Evolutionary conservation across 176 grass and related monocot genomes (phyloP).

Genomic region (Ensete glaucum): DNA sequence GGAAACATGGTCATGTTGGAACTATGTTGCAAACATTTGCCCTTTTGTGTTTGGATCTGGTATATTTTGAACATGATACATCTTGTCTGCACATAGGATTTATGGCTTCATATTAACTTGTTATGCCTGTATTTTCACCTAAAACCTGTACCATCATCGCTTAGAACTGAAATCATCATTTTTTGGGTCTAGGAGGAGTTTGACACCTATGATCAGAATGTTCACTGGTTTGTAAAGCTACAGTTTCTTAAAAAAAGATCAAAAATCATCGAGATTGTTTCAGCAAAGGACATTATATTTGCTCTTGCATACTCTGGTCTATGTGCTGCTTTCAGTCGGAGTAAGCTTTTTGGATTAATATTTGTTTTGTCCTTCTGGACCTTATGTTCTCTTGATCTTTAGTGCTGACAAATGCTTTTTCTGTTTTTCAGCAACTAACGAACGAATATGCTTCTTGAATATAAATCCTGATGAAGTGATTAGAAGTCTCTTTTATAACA

Average conservation of each 20-base stretch:
- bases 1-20: too few species aligned
- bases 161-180: not conserved
- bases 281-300: slow-evolving; percentile 97
- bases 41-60: too few species aligned
- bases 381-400: not conserved
- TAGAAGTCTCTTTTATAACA: slow-evolving; percentile 97
- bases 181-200: slow-evolving; percentile 1
- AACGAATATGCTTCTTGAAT: slow-evolving; percentile 85
- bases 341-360: slow-evolving; percentile 24
- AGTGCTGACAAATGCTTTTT: not conserved
- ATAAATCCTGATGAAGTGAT: slow-evolving; percentile 97
- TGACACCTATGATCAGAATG: slow-evolving; percentile 75
- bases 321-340: slow-evolving; percentile 88
- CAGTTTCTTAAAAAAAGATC: slow-evolving; percentile 91
- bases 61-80: too few species aligned
- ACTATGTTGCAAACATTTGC: too few species aligned
- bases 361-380: not conserved
- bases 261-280: slow-evolving; percentile 94
- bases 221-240: slow-evolving; percentile 80
- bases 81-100: too few species aligned
- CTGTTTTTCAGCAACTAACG: slow-evolving; percentile 65
- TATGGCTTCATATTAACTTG: not conserved
- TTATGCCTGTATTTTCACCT: not conserved
- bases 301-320: slow-evolving; percentile 90
- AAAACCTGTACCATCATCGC: too few species aligned